Evolutionary conservation across 345 rosid genomes (phyloP), one percentile per base, ranked within the genome.

Genomic region (Cardiospermum halicacabum): DNA sequence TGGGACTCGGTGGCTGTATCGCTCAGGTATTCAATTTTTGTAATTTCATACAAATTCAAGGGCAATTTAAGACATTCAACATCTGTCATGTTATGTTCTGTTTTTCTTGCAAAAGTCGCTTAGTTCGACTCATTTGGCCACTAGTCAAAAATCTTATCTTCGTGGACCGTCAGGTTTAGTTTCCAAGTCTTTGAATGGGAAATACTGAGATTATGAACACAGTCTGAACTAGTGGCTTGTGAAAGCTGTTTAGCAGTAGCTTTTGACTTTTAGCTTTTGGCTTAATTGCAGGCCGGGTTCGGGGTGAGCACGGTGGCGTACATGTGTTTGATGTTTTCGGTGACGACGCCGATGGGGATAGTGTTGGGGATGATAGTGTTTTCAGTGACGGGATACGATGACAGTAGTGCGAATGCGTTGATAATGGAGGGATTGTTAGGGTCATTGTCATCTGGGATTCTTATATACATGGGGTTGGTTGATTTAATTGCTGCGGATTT

Each of bases 1-100:
- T 93, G 80, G 98, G 96, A 4, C 98, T 93, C 36, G 98, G 98
- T 48, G 98, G 98, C 60, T 93, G 98, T 88, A 90, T 93, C 51
- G 98, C 96, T 58, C 98, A 90, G 97, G 98, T 93, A 74, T 55
- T 27, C 49, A 30, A 39, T 39, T 39, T 37, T 37, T 37, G 4
- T 39, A 9, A n/a, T n/a, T n/a, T n/a, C n/a, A n/a, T n/a, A n/a
- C n/a, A n/a, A n/a, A n/a, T n/a, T n/a, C n/a, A n/a, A n/a, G n/a
- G n/a, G n/a, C n/a, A n/a, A n/a, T n/a, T n/a, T n/a, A n/a, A n/a
- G n/a, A n/a, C n/a, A n/a, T n/a, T n/a, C n/a, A n/a, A n/a, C n/a
- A n/a, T n/a, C n/a, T n/a, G n/a, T n/a, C n/a, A n/a, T n/a, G n/a
- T n/a, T n/a, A n/a, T n/a, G n/a, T n/a, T n/a, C n/a, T n/a, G n/a